Evolutionary conservation across 352 stramenopile species (phyloP), one percentile per base, ranked within the genome.

Genomic region (Pythium grandisporangium): DNA sequence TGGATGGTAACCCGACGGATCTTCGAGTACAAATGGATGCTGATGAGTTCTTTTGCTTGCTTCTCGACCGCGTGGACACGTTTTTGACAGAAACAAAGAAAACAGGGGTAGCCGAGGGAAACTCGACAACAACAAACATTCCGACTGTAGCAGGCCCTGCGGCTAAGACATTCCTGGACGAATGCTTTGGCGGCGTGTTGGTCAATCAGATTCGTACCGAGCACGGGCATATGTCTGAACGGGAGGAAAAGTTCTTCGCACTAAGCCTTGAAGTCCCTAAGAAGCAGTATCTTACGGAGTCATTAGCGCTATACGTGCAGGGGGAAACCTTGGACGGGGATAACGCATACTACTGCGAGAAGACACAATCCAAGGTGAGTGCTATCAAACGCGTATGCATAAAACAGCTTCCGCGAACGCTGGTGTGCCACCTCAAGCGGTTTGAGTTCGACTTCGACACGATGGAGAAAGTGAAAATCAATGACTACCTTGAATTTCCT

Each of bases 361-460:
- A 75, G 0, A 48, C 52, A 11, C 61, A 85, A 42, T 61, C 58
- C 14, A 92, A 92, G 61, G 73, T 92, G 21, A 69, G 64, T 7
- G 76, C 81, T 5, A 90, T 69, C 6, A 94, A 92, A 48, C 76
- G 83, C 5, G 74, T 90, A 19, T 91, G 74, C 37, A 72, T 95
- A 39, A 88, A 92, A 42, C 76, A 42, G 19, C 53, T 89, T 2
- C 83, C 83, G 0, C 51, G 65, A n/a, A 87, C 70, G 17, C 65
- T 95, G 20, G 74, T 94, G 20, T 80, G 83, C 33, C 75, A 92
- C 33, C 51, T 94, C 13, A 93, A 93, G 51, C 72, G 84, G 13
- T 95, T 95, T 36, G 83, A 92, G 30, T 94, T 96, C 29, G 84
- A 96, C 49, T 89, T 92, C 36, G 70, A 92, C 44, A 77, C 76